Conservation (phyloP, 2,329 filamentous ascomycete genomes). For the Aureobasidium sp. region DNA sequence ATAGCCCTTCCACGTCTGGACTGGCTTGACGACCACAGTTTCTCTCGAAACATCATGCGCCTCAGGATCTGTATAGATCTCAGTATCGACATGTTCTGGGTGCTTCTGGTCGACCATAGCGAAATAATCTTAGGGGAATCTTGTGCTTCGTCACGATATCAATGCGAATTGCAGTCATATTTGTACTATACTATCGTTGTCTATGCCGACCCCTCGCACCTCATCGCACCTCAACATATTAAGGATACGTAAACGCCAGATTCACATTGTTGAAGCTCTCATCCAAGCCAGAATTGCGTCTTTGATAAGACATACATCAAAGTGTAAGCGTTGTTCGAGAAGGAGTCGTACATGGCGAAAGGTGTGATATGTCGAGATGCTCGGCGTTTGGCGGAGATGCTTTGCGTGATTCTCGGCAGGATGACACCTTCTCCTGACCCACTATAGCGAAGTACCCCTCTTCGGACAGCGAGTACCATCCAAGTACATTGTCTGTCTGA, state of each 20-base stretch:
- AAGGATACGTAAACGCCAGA: background rate
- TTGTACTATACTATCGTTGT: background rate
- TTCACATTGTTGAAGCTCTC: background rate
- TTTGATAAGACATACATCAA: background rate
- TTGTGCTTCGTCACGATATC: background rate
- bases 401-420: slow-evolving; percentile 4
- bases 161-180: background rate
- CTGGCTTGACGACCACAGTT: background rate
- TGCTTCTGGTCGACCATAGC: slow-evolving; percentile 10
- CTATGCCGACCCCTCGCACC: background rate
- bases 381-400: background rate
- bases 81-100: background rate
- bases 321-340: background rate
- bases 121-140: background rate
- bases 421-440: slow-evolving; percentile 1
- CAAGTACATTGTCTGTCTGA: no score
- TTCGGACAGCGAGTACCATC: background rate
- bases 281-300: slow-evolving; percentile 3
- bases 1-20: slow-evolving; percentile 10
- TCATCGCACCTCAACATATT: background rate
- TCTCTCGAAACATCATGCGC: background rate
- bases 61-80: background rate
- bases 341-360: background rate
- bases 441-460: background rate
- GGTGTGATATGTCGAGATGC: slow-evolving; percentile 12